Base-by-base conservation (phyloP, 2,329 filamentous ascomycete species). In the Fusarium phyllophilum region DNA sequence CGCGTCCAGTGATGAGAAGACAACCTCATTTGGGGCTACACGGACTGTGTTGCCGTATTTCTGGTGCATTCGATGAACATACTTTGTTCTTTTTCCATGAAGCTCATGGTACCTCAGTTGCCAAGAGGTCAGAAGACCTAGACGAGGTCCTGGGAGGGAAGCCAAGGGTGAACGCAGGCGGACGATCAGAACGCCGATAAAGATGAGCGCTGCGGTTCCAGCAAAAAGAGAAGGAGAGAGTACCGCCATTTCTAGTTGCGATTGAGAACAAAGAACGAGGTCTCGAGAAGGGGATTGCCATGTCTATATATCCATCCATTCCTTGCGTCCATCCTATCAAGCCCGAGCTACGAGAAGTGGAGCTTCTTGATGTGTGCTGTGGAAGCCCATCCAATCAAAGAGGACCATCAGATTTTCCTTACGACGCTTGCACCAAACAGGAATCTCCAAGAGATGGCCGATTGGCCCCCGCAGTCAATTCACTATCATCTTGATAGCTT, bases 361-460 rank as follows among this genome's bases (percentile, higher is more conserved):
- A 56, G 36, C 22, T 12, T 34, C 34, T 24, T 20, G 22, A 36
- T 22, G 22, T 36, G 15, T 18, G 4, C 15, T 12, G 11, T 6
- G 6, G 6, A 20, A 24, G 22, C 6, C 6, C 1, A 18, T 22
- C 71, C 70, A 73, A 73, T 74, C 22, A 55, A n/a, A 14, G 14
- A 12, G 14, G 14, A 4, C 15, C 8, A n/a, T 24, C 9, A 11
- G 11, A 24, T 26, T 22, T n/a, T 18, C 13, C 17, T 29, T 11
- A 18, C 20, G 8, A 18, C 51, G 18, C 62, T 52, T 61, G 38
- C 31, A 59, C 58, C 3, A 36, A 59, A 74, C 42, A 45, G 70
- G 71, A 74, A 73, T 70, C 51, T 73, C 9, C n/a, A 73, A 70
- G 71, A 73, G 70, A 73, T 70, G 66, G 2, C 45, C 59, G 39